These are phyloP conservation scores for Lagenidium giganteum DNA, from an alignment of 352 stramenopile species.

Conservation along the genomic window DNA sequence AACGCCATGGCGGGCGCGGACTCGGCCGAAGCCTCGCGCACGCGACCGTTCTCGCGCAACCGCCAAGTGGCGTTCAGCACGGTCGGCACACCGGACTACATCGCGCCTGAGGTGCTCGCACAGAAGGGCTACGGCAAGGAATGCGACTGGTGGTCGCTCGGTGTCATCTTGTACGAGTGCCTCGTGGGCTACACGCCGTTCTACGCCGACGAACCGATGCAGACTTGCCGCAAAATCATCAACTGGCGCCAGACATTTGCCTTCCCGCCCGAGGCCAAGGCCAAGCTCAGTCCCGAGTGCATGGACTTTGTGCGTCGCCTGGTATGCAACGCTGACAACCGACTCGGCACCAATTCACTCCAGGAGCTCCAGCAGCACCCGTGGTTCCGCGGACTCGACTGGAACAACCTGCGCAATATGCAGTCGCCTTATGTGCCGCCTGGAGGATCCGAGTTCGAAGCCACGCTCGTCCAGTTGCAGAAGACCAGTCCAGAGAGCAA, in stretches of 20 bases:
- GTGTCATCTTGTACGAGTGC: conserved; percentile 99
- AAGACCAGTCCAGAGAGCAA: conserved; percentile 46
- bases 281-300: conserved; percentile 71
- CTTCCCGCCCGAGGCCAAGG: conserved; percentile 64
- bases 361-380: conserved; percentile 96
- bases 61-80: conserved; percentile 96
- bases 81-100: conserved; percentile 99
- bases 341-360: conserved; percentile 91
- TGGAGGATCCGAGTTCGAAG: conserved; percentile 85
- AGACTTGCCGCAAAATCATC: conserved; percentile 95
- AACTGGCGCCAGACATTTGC: conserved; percentile 85
- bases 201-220: conserved; percentile 96
- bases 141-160: conserved; percentile 99
- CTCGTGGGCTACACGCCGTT: conserved; percentile 99
- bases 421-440: conserved; percentile 88
- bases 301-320: conserved; percentile 92
- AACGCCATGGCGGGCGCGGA: conserved; percentile 10
- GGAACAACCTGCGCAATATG: conserved; percentile 75
- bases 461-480: conserved; percentile 91
- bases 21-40: conserved; percentile 45
- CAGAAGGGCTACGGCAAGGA: conserved; percentile 86
- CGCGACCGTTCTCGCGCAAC: conserved; percentile 53
- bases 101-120: conserved; percentile 96
- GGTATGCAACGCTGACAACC: conserved; percentile 92
- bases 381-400: conserved; percentile 96